Conservation (phyloP, 306 rosid species). For the Cicer cuneatum region DNA sequence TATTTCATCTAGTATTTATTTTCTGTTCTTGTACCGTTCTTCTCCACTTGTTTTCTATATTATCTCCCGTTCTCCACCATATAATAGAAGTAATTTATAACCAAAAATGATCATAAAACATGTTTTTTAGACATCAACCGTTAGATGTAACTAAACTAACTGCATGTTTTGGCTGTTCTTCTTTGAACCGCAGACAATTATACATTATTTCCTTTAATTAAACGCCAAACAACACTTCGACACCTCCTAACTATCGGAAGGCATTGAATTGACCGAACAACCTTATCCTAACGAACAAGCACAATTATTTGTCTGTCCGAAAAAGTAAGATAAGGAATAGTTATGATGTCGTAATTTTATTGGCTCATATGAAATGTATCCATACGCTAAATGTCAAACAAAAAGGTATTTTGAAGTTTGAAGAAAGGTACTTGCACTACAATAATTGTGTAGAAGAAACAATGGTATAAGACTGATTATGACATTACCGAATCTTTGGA, state of each 20-base stretch:
- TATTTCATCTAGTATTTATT: no score
- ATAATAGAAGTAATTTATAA: neutral
- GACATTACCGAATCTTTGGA: neutral
- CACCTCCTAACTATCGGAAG: neutral
- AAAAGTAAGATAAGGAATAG: neutral
- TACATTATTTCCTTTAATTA: neutral
- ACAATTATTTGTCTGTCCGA: slow-evolving; percentile 24
- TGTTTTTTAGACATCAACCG: neutral
- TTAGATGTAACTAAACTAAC: neutral
- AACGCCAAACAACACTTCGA: neutral
- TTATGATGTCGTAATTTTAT: neutral
- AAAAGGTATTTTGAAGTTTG: neutral
- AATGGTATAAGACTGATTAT: neutral
- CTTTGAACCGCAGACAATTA: slow-evolving; percentile 3
- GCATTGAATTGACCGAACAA: neutral
- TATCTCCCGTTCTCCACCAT: no score
- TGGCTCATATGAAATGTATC: neutral
- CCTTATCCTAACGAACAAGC: slow-evolving; percentile 15
- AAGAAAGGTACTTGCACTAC: neutral
- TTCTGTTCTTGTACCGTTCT: no score
- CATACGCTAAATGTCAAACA: neutral
- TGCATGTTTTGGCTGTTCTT: neutral
- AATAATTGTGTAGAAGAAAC: neutral
- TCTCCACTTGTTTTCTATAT: no score
- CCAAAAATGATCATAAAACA: neutral